These are phyloP conservation scores for Blastobotrys malaysiensis DNA, from an alignment of 1,139 yeast species.

Conservation along the genomic window DNA sequence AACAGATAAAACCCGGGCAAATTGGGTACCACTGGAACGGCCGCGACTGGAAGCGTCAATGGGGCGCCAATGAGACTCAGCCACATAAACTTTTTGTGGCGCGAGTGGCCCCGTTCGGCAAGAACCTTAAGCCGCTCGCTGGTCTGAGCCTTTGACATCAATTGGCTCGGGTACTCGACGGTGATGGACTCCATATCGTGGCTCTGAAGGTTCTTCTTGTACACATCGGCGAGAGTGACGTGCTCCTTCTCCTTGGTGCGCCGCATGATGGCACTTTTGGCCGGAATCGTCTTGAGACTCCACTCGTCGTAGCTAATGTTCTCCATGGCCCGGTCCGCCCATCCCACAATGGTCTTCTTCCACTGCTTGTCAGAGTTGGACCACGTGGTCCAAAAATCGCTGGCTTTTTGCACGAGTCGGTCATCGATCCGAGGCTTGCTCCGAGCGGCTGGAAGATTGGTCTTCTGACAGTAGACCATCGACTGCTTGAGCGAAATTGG, in stretches of 20 bases:
- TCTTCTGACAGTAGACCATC: slow-evolving; percentile 29
- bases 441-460: slow-evolving; percentile 26
- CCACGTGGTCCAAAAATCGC: slow-evolving; percentile 44
- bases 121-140: slow-evolving; percentile 26
- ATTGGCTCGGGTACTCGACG: slow-evolving; percentile 28
- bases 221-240: slow-evolving; percentile 15
- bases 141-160: slow-evolving; percentile 21
- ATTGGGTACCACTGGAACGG: slow-evolving; percentile 85
- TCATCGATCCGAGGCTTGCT: slow-evolving; percentile 34
- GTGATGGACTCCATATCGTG: slow-evolving; percentile 21
- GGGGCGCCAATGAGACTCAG: slow-evolving; percentile 64
- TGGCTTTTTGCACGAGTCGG: slow-evolving; percentile 43
- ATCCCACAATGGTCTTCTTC: slow-evolving; percentile 40
- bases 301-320: slow-evolving; percentile 49
- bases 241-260: slow-evolving; percentile 13
- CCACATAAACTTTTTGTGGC: slow-evolving; percentile 43
- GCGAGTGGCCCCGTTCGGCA: slow-evolving; percentile 35
- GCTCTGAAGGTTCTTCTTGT: slow-evolving; percentile 10
- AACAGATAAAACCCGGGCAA: slow-evolving; percentile 89
- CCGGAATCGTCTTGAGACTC: slow-evolving; percentile 47
- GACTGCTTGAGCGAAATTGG: slow-evolving; percentile 27
- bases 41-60: slow-evolving; percentile 69
- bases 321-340: slow-evolving; percentile 39
- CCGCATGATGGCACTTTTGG: slow-evolving; percentile 27
- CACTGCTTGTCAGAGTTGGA: slow-evolving; percentile 38